Percentiles rank a stretch among this genome's conserved stretches.
These are phyloP conservation scores for Lactifluus volemus DNA, from an alignment of 768 basidiomycete genomes.

Conservation along the genomic window DNA sequence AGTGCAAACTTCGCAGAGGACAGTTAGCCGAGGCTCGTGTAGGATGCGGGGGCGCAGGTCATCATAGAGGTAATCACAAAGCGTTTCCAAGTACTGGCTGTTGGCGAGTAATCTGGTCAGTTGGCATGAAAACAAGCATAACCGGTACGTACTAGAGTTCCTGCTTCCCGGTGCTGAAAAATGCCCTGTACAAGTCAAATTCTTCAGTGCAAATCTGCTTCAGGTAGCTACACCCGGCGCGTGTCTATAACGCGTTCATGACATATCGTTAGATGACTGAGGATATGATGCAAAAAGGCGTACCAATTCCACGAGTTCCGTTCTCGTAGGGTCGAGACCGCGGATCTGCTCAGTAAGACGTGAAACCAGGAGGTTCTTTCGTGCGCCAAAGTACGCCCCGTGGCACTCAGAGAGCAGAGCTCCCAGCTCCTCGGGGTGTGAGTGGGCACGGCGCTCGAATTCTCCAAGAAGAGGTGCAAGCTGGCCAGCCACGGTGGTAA, in stretches of 20 bases:
- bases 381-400: no score
- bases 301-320: no score
- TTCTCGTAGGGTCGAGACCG: no score
- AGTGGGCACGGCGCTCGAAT: background rate
- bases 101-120: background rate
- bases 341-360: no score
- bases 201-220: conserved; percentile 90
- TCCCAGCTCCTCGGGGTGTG: no score
- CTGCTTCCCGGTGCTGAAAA: conserved; percentile 51
- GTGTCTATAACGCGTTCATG: no score
- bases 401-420: no score
- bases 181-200: conserved; percentile 46
- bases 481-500: no score
- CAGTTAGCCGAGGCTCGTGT: conserved; percentile 81
- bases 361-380: no score
- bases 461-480: no score
- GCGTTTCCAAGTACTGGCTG: conserved; percentile 81
- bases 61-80: conserved; percentile 83
- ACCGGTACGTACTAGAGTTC: conserved; percentile 47
- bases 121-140: background rate
- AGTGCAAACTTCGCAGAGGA: conserved; percentile 31
- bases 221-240: conserved; percentile 81
- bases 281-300: no score
- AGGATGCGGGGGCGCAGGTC: conserved; percentile 47
- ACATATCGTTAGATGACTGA: no score